These are phyloP conservation scores for Pilatotrama ljubarskyi DNA, from an alignment of 768 basidiomycete genomes.

Conservation along the genomic window DNA sequence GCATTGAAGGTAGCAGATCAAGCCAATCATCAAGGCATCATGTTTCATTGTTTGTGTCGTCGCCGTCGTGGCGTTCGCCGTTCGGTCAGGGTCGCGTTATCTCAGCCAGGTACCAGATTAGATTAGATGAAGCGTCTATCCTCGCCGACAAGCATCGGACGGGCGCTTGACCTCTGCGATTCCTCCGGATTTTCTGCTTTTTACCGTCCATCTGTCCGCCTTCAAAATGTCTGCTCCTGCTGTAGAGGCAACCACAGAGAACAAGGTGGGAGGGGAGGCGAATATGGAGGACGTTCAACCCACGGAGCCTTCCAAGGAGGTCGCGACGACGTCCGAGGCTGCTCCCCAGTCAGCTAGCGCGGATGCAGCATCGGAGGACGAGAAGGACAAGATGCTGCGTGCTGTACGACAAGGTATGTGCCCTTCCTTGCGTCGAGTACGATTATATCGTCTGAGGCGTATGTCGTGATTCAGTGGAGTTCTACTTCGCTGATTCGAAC, in stretches of 20 bases:
- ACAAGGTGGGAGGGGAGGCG: not conserved
- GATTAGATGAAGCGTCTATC: constrained; percentile 12
- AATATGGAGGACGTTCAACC: constrained; percentile 7
- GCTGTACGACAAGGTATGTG: constrained; percentile 58
- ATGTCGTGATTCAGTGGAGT: constrained; percentile 63
- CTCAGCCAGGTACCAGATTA: not conserved
- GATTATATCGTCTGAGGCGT: not conserved
- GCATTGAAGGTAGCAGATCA: no score
- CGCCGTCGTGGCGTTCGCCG: no score
- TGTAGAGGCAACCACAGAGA: not conserved
- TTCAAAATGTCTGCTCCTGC: constrained; percentile 7
- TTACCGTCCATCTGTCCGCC: not conserved
- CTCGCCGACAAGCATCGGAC: not conserved
- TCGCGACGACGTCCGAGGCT: not conserved
- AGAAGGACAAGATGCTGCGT: constrained; percentile 45
- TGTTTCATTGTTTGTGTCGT: no score
- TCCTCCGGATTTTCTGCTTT: constrained; percentile 7
- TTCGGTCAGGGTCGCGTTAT: no score
- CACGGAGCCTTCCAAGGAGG: not conserved
- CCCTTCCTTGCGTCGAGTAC: not conserved
- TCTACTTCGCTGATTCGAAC: constrained; percentile 97
- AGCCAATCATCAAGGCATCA: no score
- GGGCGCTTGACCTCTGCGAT: not conserved
- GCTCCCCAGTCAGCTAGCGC: not conserved
- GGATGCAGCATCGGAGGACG: constrained; percentile 28